These are phyloP conservation scores for Arxiozyma heterogenica DNA, from an alignment of 1,139 yeast genomes.

Conservation along the genomic window DNA sequence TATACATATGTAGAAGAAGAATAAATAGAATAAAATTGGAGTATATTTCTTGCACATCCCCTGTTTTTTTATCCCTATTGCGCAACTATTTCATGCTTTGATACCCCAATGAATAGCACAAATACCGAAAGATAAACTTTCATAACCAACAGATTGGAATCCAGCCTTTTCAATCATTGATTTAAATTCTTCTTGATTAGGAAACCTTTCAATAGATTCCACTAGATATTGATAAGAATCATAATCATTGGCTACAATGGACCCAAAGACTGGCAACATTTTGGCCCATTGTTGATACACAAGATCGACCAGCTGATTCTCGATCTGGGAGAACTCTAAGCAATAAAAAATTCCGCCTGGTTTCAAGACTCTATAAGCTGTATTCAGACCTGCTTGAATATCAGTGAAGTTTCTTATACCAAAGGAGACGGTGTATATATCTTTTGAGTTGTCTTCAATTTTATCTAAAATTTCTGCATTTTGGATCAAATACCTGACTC, in stretches of 20 bases:
- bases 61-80: background rate
- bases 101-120: slow-evolving; percentile 96
- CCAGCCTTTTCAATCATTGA: slow-evolving; percentile 93
- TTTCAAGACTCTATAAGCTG: slow-evolving; percentile 88
- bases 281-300: slow-evolving; percentile 84
- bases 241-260: slow-evolving; percentile 85
- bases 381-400: slow-evolving; percentile 82
- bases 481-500: slow-evolving; percentile 78
- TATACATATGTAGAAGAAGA: slow-evolving; percentile 3
- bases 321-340: slow-evolving; percentile 87
- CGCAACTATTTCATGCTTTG: slow-evolving; percentile 46
- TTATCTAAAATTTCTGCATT: slow-evolving; percentile 86
- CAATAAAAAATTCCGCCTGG: slow-evolving; percentile 99
- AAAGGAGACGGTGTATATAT: slow-evolving; percentile 90
- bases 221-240: slow-evolving; percentile 94
- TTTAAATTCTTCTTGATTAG: slow-evolving; percentile 84
- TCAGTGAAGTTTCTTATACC: slow-evolving; percentile 96
- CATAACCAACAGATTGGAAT: slow-evolving; percentile 86
- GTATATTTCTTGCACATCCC: too few relatives aligned
- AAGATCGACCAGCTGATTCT: slow-evolving; percentile 63
- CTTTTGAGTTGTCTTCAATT: slow-evolving; percentile 81
- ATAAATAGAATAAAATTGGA: background rate
- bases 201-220: slow-evolving; percentile 86
- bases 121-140: slow-evolving; percentile 90
- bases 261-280: slow-evolving; percentile 88